Evolutionary conservation across 1,139 yeast genomes (phyloP), one percentile per base, ranked within the genome.

Genomic region (Sugiyamaella grinbergsii): DNA sequence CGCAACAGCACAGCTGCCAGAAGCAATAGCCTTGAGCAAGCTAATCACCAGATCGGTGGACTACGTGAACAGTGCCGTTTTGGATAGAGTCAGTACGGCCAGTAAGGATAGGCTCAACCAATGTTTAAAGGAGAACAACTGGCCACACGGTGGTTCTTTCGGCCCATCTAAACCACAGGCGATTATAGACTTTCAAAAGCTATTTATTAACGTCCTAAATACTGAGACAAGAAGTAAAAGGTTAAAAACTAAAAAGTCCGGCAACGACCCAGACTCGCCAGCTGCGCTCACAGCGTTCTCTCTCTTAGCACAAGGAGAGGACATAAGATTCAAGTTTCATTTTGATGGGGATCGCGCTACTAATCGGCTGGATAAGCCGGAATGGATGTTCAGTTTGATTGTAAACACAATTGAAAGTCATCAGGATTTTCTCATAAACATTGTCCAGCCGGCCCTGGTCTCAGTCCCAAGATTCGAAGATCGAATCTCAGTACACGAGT

Each of bases 311-410:
- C 72, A 75, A 38, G 83, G 85, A 6, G 77, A 87, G 51, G 73
- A 72, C 20, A 65, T 79, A 11, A 77, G 93, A 52, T 87, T 90
- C 63, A 74, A 78, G 40, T 91, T 77, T 68, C 96, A 91, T 67
- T 91, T 91, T 67, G 81, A 80, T 52, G 62, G 71, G 0, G 72
- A 74, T 19, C 74, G 72, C 43, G 83, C 82, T 16, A 85, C 95
- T 0, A 85, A 85, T 60, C 76, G 83, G 52, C 67, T 82, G 32
- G 85, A 86, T 51, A 83, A 82, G 61, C 95, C 95, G 0, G 95
- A 88, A 64, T 83, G 91, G 84, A 80, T 84, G n/a, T 75, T 84
- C 54, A 72, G 72, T 26, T 87, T 78, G 59, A 65, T 80, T 18
- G 74, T 77, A 52, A 75, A 76, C 15, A 78, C 81, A 51, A 58